Evolutionary conservation across 192 early-diverging fungal species (phyloP).

Genomic region (Backusella parvicylindrica): DNA sequence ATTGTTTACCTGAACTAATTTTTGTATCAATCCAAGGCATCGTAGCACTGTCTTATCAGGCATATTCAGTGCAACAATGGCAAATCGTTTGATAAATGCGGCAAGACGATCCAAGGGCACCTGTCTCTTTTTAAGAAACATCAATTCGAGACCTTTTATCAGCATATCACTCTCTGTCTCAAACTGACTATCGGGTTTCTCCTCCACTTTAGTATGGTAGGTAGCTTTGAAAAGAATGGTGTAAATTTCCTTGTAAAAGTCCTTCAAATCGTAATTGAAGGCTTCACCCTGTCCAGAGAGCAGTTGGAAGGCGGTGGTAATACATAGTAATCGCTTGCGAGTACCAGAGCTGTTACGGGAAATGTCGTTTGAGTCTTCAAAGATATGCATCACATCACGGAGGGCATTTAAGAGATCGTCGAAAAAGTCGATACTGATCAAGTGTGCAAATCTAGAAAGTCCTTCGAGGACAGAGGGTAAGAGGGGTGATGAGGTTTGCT

Average conservation of each 20-base stretch:
- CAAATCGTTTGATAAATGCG: slow-evolving; percentile 87
- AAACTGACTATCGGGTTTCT: slow-evolving; percentile 37
- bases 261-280: slow-evolving; percentile 87
- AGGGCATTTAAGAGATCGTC: slow-evolving; percentile 82
- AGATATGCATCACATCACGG: slow-evolving; percentile 67
- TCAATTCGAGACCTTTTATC: slow-evolving; percentile 78
- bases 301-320: slow-evolving; percentile 85
- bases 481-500: slow-evolving; percentile 66
- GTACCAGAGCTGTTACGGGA: slow-evolving; percentile 45
- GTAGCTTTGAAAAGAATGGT: slow-evolving; percentile 68
- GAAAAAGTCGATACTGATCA: slow-evolving; percentile 97
- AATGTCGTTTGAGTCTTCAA: slow-evolving; percentile 46
- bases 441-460: slow-evolving; percentile 82
- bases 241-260: slow-evolving; percentile 89
- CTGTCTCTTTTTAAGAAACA: slow-evolving; percentile 77
- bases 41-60: slow-evolving; percentile 68
- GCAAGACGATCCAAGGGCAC: slow-evolving; percentile 79
- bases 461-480: slow-evolving; percentile 79
- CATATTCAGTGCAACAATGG: slow-evolving; percentile 67
- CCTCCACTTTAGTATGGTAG: slow-evolving; percentile 61
- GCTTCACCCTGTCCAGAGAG: slow-evolving; percentile 90
- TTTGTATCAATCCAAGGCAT: slow-evolving; percentile 63
- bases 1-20: slow-evolving; percentile 53
- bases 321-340: slow-evolving; percentile 78
- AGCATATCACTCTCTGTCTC: slow-evolving; percentile 78